Conservation (phyloP, 257 asterid species). For the Solanum piurae region DNA sequence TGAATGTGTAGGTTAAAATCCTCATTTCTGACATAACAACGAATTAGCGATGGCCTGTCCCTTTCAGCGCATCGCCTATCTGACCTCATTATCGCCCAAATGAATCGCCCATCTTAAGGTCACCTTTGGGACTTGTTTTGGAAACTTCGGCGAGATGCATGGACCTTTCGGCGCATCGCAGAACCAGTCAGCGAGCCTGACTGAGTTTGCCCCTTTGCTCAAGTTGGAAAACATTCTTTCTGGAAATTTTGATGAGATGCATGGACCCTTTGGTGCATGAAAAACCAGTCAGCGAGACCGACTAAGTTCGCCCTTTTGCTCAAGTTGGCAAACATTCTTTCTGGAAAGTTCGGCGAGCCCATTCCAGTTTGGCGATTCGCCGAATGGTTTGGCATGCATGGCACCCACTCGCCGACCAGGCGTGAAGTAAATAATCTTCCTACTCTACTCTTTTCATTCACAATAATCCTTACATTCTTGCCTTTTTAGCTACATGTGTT, state of each 20-base stretch:
- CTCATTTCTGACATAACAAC: background rate
- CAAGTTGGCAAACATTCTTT: background rate
- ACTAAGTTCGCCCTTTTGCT: background rate
- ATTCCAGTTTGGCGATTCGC: no score
- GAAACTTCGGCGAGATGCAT: background rate
- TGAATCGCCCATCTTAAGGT: no score
- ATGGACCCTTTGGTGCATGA: background rate
- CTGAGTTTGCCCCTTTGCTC: background rate
- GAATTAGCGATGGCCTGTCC: background rate
- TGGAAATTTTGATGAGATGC: no score
- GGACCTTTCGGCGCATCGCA: background rate
- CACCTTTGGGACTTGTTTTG: background rate
- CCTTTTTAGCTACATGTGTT: background rate
- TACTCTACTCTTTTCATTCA: background rate
- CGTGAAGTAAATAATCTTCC: background rate
- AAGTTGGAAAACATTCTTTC: background rate
- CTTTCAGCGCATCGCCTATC: background rate
- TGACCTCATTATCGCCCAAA: background rate
- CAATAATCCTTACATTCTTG: background rate
- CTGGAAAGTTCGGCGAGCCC: background rate
- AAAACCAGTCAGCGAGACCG: fast-evolving
- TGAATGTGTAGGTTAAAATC: background rate
- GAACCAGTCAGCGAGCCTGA: background rate
- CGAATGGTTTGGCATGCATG: no score
- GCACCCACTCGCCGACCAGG: background rate